Base-by-base conservation (phyloP, 371 early-diverging fungal species). In the Basidiobolus meristosporus region DNA sequence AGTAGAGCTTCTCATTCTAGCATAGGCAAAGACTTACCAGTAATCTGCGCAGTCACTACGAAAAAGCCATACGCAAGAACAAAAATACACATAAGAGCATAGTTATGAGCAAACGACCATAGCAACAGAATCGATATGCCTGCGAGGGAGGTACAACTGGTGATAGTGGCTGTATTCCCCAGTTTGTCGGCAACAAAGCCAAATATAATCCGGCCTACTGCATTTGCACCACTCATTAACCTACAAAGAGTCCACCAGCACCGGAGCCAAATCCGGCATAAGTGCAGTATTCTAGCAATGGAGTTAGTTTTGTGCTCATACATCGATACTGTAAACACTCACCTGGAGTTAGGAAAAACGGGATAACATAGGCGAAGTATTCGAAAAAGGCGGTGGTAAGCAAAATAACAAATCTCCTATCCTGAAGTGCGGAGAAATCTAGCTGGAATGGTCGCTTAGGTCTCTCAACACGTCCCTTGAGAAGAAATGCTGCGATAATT, bases 61-160 rank as follows among this genome's bases (percentile, higher is more conserved):
- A 66, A 60, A 30, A 74, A 45, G 2, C 77, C 77, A 38, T 69
- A 76, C 30, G 65, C 36, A 12, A 73, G 31, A 12, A 64, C 59
- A 43, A 73, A 73, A 3, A 60, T 44, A 29, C 65, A 39, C 16
- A 70, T 48, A 2, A 58, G 51, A 0, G 53, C 52, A 33, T 60
- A 63, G 7, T 52, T 42, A 34, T 54, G 40, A 16, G 68, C 52
- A 52, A 77, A 48, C 20, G 71, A 52, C 82, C 82, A 82, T 39
- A 55, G 40, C 10, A 77, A 39, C 18, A 77, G 49, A 4, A 76
- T 39, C 2, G 65, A 53, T 35, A 62, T 53, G 0, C 68, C 37
- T 6, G 66, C 54, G 7, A 65, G 33, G n/a, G 56, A 41, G 1
- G 66, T 48, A 38, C 68, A 67, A 0, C 60, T 31, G n/a, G 52